A percentile compares a stretch with the other conserved stretches of the same genome.
These are phyloP conservation scores for Leucosporidium scottii DNA, from an alignment of 768 basidiomycete genomes.

Conservation along the genomic window DNA sequence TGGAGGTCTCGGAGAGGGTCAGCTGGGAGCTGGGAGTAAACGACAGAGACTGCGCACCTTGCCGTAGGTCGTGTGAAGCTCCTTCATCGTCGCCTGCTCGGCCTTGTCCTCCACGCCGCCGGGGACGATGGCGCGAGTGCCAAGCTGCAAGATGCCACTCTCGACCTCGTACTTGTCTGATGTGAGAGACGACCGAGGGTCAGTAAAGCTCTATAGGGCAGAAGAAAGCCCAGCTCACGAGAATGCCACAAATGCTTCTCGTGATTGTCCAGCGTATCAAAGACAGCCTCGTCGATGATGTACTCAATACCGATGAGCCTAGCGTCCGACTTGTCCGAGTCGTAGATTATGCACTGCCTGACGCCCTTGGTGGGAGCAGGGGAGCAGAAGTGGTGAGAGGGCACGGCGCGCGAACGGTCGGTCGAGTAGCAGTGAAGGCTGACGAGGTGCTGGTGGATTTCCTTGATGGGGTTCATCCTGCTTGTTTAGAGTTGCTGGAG, in stretches of 20 bases:
- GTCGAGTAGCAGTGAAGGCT: slow-evolving; percentile 44
- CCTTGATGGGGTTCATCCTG: slow-evolving; percentile 41
- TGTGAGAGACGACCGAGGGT: neutral
- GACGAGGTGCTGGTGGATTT: slow-evolving; percentile 42
- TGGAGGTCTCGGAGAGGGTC: neutral
- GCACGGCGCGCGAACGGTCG: slow-evolving; percentile 22
- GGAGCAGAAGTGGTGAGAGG: slow-evolving; percentile 25
- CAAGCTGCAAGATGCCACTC: slow-evolving; percentile 14
- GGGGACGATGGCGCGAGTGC: slow-evolving; percentile 9
- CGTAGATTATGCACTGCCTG: slow-evolving; percentile 44
- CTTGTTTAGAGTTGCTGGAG: no score
- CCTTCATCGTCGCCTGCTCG: slow-evolving; percentile 47
- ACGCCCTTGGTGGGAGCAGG: neutral
- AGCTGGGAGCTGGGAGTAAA: neutral
- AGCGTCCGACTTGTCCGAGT: slow-evolving; percentile 48
- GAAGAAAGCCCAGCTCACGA: neutral
- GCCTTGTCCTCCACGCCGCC: slow-evolving; percentile 41
- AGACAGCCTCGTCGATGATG: slow-evolving; percentile 48
- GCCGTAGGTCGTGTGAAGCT: slow-evolving; percentile 50
- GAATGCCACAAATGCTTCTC: slow-evolving; percentile 55
- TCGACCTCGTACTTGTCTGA: slow-evolving; percentile 28
- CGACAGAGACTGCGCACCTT: slow-evolving; percentile 41
- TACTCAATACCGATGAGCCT: slow-evolving; percentile 55
- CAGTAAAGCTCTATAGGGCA: neutral
- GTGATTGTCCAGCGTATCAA: slow-evolving; percentile 46